phyloP scores from a whole-genome alignment of 305 asterid genomes.

The Ilex paraguariensis region DNA sequence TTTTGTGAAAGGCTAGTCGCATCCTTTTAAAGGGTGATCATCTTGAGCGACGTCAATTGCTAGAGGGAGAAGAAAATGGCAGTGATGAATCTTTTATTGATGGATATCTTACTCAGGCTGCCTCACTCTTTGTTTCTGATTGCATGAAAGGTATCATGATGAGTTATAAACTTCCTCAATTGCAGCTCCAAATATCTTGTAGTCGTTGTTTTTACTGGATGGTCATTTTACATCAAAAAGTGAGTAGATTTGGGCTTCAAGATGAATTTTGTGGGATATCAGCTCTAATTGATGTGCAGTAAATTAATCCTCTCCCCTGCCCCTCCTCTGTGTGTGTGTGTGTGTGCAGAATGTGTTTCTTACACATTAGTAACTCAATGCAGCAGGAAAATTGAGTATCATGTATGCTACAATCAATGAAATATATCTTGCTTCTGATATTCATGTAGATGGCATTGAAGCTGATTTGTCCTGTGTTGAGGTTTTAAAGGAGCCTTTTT shows the following conservation, averaged over 20 bases:
- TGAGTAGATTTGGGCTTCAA: no score
- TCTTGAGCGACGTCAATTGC: slow-evolving; percentile 37
- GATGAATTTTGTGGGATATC: no score
- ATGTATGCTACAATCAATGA: slow-evolving; percentile 6
- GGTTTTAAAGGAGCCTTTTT: slow-evolving; percentile 69
- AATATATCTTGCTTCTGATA: slow-evolving; percentile 17
- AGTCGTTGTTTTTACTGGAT: no score
- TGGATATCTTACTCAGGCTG: slow-evolving; percentile 55
- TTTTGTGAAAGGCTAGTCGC: slow-evolving; percentile 63
- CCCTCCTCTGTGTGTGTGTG: neutral
- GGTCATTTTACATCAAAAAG: no score
- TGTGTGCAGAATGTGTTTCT: slow-evolving; percentile 1
- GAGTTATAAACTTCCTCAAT: neutral
- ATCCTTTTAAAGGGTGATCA: slow-evolving; percentile 58
- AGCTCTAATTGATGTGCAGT: no score
- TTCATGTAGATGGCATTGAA: slow-evolving; percentile 52
- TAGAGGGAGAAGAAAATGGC: slow-evolving; percentile 45
- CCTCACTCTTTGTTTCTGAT: slow-evolving; percentile 48
- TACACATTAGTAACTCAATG: neutral
- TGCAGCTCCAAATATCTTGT: slow-evolving; percentile 5
- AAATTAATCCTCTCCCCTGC: no score
- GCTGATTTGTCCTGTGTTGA: slow-evolving; percentile 58
- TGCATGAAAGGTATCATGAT: slow-evolving; percentile 54
- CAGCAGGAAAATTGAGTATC: neutral
- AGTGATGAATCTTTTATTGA: slow-evolving; percentile 50